Evolutionary conservation across 2,329 filamentous ascomycete species (phyloP).

Genomic region (Trematosphaeria pertusa): DNA sequence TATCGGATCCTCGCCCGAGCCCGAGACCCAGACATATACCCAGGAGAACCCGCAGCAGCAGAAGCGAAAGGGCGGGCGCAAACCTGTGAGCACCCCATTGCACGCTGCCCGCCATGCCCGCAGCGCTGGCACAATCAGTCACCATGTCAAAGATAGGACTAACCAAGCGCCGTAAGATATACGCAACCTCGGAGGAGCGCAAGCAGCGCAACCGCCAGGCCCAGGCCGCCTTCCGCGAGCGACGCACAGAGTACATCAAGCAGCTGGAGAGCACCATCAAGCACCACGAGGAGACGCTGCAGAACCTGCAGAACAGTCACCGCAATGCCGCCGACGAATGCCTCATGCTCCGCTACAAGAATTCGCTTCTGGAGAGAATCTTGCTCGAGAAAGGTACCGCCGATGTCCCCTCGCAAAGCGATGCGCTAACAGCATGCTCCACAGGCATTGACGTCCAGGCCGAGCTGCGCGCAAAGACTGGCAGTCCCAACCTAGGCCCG

Average conservation of each 20-base stretch:
- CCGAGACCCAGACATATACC: slow-evolving; percentile 51
- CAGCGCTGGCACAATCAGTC: slow-evolving; percentile 28
- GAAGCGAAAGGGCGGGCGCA: slow-evolving; percentile 96
- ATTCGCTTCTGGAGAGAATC: slow-evolving; percentile 93
- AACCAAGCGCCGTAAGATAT: slow-evolving; percentile 72
- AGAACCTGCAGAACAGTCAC: slow-evolving; percentile 91
- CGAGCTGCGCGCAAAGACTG: slow-evolving; percentile 90
- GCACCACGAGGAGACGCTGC: slow-evolving; percentile 92
- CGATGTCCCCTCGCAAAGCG: slow-evolving; percentile 7
- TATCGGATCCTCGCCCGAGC: slow-evolving; percentile 57
- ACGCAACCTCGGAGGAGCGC: slow-evolving; percentile 97
- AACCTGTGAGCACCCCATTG: slow-evolving; percentile 74
- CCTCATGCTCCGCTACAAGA: slow-evolving; percentile 98
- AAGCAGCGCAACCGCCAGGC: slow-evolving; percentile 98
- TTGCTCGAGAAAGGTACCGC: slow-evolving; percentile 87
- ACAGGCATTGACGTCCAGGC: slow-evolving; percentile 95
- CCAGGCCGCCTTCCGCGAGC: slow-evolving; percentile 95
- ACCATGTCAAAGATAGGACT: slow-evolving; percentile 46
- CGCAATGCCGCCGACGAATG: slow-evolving; percentile 95
- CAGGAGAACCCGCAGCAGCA: slow-evolving; percentile 61
- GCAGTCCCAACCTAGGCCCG: slow-evolving; percentile 78
- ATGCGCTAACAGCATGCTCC: neutral
- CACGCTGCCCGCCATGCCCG: slow-evolving; percentile 26
- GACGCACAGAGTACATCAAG: slow-evolving; percentile 98
- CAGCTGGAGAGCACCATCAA: slow-evolving; percentile 97